Evolutionary conservation across 2,329 filamentous ascomycete species (phyloP), one percentile per base, ranked within the genome.

Genomic region (Alternaria triticina): DNA sequence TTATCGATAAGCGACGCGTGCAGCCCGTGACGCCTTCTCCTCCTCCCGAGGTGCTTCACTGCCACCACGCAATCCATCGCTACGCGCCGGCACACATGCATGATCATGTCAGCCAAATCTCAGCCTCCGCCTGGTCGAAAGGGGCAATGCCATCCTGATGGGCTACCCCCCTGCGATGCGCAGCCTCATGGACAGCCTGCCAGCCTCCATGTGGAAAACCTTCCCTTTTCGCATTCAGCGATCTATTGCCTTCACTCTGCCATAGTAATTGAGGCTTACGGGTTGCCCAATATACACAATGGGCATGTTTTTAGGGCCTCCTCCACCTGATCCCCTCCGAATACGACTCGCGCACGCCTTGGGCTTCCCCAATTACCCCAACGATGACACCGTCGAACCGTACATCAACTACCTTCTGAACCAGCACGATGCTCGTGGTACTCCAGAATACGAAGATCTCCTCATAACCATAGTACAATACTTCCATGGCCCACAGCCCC

Each of bases 371-470:
- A 17, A 66, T 1, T 64, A 70, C 46, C 62, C 67, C 4, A 30
- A 23, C n/a, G 44, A 60, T 20, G 5, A 25, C 4, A 36, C 51
- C 17, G 59, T 64, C 25, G 64, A 65, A 49, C 70, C 70, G 20
- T 70, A 71, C 45, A 52, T 74, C 20, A 67, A 66, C 30, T 70
- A 70, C 56, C 69, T 72, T n/a, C 17, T 51, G 30, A 72, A 70
- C 12, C 66, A 52, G 2, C 49, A 66, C 43, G 43, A 67, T 28
- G 61, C 59, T 3, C 44, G 57, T 6, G 61, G 56, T 5, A 61
- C 54, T 23, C 22, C 59, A 20, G 66, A 70, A 25, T 68, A 68
- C 13, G 23, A 66, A 2, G 17, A 12, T 17, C 61, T 36, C 0
- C 28, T 52, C 49, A 52, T 52, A 2, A 52, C 2, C 3, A 30